Base-by-base conservation (phyloP, 1,284 basidiomycete species). In the Mycena sp. region DNA sequence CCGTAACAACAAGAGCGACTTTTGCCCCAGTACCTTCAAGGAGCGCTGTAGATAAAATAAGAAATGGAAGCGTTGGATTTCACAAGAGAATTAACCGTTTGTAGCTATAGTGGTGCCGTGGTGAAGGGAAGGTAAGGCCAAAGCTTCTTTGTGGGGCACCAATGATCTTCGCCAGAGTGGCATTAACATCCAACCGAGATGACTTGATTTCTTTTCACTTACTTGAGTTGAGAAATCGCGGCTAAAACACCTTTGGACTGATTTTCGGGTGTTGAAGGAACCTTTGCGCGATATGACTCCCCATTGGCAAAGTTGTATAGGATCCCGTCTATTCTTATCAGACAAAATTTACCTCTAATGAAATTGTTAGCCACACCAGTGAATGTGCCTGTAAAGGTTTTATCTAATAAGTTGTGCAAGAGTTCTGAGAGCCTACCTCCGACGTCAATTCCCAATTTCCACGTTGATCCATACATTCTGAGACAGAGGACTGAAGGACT, bases 71-170 rank as follows among this genome's bases (percentile, higher is more conserved):
- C 4, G 1, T 21, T 9, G n/a, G 43, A 19, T 16, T 26, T 12
- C 1, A 26, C 37, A n/a, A 32, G 23, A 11, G 10, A 45, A 37
- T 44, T 5, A 61, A n/a, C 63, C 72, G 49, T 75, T 74, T 14
- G 74, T 76, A 2, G 72, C 74, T 14, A 75, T 59, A 6, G 73
- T 75, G 2, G 74, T 75, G 3, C 74, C 73, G 63, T 71, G 71
- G 29, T 68, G 71, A 14, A 71, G 43, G 43, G 64, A 54, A 70
- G 51, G 17, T 50, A 53, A 21, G 54, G 26, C 37, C 50, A 32
- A 17, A 66, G 44, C 9, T 12, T 59, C 38, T 19, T 4, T 44
- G 4, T 3, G 63, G 21, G 25, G 43, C 17, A 48, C 53, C 53
- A 23, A 54, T 58, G 7, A 65, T 61, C 54, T 65, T 40, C 41